Evolutionary conservation across 2,329 filamentous ascomycete species (phyloP).

Genomic region (Stagonosporopsis cucurbitacearum): DNA sequence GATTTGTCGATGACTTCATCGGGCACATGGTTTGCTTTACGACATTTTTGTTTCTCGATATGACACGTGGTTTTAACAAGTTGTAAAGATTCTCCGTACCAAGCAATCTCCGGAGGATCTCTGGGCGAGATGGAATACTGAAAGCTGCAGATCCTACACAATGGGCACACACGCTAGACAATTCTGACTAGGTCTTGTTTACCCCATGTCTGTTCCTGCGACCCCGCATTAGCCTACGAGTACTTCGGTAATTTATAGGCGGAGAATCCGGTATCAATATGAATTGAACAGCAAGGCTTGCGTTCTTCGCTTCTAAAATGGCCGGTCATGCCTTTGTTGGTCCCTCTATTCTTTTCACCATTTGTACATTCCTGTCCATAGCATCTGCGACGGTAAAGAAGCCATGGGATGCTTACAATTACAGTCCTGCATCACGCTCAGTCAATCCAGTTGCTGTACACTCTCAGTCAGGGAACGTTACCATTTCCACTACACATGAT

Average conservation of each 20-base stretch:
- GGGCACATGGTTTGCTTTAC: conserved; percentile 3
- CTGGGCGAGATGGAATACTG: neutral
- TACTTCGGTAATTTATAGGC: neutral
- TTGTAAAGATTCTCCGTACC: conserved; percentile 7
- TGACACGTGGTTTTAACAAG: neutral
- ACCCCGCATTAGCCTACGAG: conserved; percentile 2
- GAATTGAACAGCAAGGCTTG: neutral
- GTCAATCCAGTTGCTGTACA: conserved; percentile 17
- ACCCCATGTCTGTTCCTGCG: conserved; percentile 1
- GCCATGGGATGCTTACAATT: conserved; percentile 20
- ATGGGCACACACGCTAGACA: conserved; percentile 1
- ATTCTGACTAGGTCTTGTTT: neutral
- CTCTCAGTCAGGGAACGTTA: conserved; percentile 12
- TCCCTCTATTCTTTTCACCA: neutral
- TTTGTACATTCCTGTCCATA: neutral
- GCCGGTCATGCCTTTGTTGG: neutral
- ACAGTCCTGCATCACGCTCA: conserved; percentile 18
- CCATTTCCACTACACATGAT: conserved; percentile 18
- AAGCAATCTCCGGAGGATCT: conserved; percentile 1
- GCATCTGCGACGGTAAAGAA: neutral
- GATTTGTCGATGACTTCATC: conserved; percentile 3
- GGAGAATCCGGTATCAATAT: neutral
- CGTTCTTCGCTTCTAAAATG: neutral
- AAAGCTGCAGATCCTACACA: conserved; percentile 1
- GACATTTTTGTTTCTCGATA: neutral